A percentile compares a stretch with the other conserved stretches of the same genome.
phyloP scores from a whole-genome alignment of 441 rosid species.

The Manihot esculenta region DNA sequence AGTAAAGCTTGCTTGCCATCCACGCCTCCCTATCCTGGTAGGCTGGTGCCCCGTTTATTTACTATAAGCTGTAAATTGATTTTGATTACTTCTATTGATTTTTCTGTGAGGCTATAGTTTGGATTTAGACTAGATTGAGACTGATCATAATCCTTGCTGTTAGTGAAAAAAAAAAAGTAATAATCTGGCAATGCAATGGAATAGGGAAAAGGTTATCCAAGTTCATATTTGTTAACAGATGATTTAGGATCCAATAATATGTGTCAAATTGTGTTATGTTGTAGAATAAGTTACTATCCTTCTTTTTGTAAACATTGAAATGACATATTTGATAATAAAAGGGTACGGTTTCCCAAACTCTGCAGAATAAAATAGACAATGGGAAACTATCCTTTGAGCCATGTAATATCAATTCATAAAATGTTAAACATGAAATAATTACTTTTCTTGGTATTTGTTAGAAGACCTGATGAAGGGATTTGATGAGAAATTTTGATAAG shows the following conservation, averaged over 20 bases:
- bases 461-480: not conserved
- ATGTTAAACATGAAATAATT: not conserved
- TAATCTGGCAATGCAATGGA: not conserved
- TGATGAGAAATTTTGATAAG: not conserved
- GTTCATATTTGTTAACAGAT: not conserved
- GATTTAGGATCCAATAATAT: not conserved
- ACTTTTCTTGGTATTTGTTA: not conserved
- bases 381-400: not conserved
- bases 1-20: slow-evolving; percentile 98
- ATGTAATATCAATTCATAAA: not conserved
- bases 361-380: not conserved
- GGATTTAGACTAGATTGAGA: not conserved
- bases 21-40: slow-evolving; percentile 97
- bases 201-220: not conserved
- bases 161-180: not conserved
- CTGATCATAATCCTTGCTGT: not conserved
- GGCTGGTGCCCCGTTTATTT: slow-evolving; percentile 5
- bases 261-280: not conserved
- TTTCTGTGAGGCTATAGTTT: not conserved
- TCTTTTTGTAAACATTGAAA: not conserved
- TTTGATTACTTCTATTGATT: not conserved
- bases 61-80: not conserved
- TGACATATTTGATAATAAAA: not conserved
- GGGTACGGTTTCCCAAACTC: not conserved
- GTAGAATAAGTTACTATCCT: not conserved